Evolutionary conservation across 768 basidiomycete species (phyloP).

Genomic region (Guyanaporus albipodus): DNA sequence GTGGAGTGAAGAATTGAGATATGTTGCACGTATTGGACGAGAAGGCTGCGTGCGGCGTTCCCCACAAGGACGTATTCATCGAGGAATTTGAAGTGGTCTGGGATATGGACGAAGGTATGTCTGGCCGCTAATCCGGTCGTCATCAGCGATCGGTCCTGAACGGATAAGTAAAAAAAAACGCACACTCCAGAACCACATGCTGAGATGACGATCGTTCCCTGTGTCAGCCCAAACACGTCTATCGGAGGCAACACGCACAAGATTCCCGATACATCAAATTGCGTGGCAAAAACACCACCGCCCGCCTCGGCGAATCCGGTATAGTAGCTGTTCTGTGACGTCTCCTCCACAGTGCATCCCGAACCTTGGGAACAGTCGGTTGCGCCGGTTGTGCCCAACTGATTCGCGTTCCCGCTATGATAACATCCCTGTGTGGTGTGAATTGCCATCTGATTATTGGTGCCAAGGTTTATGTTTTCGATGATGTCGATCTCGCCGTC

Average conservation of each 20-base stretch:
- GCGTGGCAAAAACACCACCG: slow-evolving; percentile 67
- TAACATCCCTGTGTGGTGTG: slow-evolving; percentile 44
- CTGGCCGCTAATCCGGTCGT: slow-evolving; percentile 29
- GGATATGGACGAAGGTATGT: slow-evolving; percentile 36
- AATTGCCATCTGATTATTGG: slow-evolving; percentile 53
- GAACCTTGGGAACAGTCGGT: slow-evolving; percentile 22
- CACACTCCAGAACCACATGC: slow-evolving; percentile 51
- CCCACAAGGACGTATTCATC: slow-evolving; percentile 41
- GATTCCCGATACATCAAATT: slow-evolving; percentile 58
- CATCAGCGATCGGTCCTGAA: slow-evolving; percentile 14
- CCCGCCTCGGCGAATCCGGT: slow-evolving; percentile 31
- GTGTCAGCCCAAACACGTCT: neutral
- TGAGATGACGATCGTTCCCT: slow-evolving; percentile 12
- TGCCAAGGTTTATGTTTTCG: slow-evolving; percentile 53
- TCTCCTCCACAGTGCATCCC: slow-evolving; percentile 31
- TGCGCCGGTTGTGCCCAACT: slow-evolving; percentile 31
- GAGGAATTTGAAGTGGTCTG: slow-evolving; percentile 30
- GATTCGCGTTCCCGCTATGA: slow-evolving; percentile 26
- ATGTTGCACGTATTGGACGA: slow-evolving; percentile 43
- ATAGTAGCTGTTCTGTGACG: slow-evolving; percentile 27
- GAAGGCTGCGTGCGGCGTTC: slow-evolving; percentile 43
- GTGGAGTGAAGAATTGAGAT: slow-evolving; percentile 41
- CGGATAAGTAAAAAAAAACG: slow-evolving; percentile 14
- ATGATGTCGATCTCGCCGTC: slow-evolving; percentile 58
- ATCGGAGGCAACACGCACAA: slow-evolving; percentile 32